phyloP scores from a whole-genome alignment of 2,329 filamentous ascomycete genomes.

The Corynespora cassiicola region DNA sequence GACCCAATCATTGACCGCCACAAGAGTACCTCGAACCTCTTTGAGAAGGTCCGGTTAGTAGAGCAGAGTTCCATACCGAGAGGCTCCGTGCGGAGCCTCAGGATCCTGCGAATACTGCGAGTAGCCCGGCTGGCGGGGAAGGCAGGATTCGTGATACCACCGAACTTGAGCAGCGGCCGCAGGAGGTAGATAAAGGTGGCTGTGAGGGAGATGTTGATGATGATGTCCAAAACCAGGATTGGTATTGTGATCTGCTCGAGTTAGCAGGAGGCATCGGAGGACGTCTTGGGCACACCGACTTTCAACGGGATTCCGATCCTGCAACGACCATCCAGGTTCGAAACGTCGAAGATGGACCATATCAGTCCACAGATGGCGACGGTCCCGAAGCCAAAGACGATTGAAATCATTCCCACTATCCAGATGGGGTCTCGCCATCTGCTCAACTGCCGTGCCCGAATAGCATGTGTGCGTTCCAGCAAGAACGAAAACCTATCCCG shows the following conservation, averaged over 20 bases:
- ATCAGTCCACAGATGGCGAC: constrained; percentile 37
- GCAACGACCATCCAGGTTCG: constrained; percentile 39
- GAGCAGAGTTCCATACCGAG: constrained; percentile 13
- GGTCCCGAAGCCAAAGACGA: constrained; percentile 32
- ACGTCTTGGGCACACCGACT: too few relatives aligned
- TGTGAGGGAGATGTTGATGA: constrained; percentile 49
- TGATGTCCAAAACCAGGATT: constrained; percentile 45
- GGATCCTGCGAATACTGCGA: constrained; percentile 18
- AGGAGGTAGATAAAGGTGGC: constrained; percentile 46
- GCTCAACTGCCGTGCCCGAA: constrained; percentile 40
- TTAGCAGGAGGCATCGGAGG: too few relatives aligned
- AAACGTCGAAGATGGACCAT: constrained; percentile 39
- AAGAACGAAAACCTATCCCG: constrained; percentile 48
- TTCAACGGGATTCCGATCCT: constrained; percentile 47
- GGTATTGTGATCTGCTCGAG: constrained; percentile 46
- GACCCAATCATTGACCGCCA: constrained; percentile 40
- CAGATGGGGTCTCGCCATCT: constrained; percentile 44
- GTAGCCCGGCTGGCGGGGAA: constrained; percentile 21
- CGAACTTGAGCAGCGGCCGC: constrained; percentile 32
- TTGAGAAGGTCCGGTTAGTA: constrained; percentile 22
- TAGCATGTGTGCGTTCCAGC: constrained; percentile 48
- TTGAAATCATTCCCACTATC: constrained; percentile 33
- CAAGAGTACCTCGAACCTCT: constrained; percentile 32
- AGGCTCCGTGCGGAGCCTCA: constrained; percentile 7
- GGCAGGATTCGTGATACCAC: constrained; percentile 5